Percentiles rank a stretch among this genome's conserved stretches.
phyloP scores from a whole-genome alignment of 305 asterid species.

The Fraxinus dipetala region DNA sequence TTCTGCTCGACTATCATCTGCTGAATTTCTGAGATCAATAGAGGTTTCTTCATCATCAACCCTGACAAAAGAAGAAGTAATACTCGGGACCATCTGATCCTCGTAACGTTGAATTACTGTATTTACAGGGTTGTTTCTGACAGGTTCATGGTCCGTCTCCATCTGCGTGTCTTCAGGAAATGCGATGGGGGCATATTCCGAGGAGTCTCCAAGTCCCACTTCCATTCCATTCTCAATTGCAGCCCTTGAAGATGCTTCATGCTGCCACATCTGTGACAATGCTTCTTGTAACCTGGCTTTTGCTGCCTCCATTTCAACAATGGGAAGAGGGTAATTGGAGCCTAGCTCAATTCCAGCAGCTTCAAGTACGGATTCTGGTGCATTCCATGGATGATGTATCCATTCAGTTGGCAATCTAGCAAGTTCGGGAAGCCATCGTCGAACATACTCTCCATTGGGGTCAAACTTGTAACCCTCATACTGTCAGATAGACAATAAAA shows the following conservation, averaged over 20 bases:
- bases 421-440: conserved; percentile 97
- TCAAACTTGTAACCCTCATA: conserved; percentile 84
- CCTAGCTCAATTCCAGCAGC: conserved; percentile 97
- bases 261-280: conserved; percentile 78
- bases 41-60: conserved; percentile 70
- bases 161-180: conserved; percentile 69
- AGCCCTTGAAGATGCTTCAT: conserved; percentile 60
- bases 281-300: conserved; percentile 70
- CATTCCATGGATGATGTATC: conserved; percentile 96
- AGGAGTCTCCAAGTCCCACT: conserved; percentile 94
- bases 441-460: conserved; percentile 89
- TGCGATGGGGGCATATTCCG: conserved; percentile 59
- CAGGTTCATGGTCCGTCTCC: conserved; percentile 63
- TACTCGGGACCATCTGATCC: conserved; percentile 98
- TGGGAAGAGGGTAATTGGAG: conserved; percentile 81
- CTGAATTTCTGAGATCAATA: conserved; percentile 38
- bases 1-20: conserved; percentile 59
- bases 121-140: conserved; percentile 44
- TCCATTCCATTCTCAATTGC: conserved; percentile 73
- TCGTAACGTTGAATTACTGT: conserved; percentile 46
- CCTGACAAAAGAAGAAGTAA: conserved; percentile 62
- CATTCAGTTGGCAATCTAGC: conserved; percentile 85
- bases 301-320: conserved; percentile 74
- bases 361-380: conserved; percentile 85
- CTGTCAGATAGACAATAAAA: conserved; percentile 33